Conservation (phyloP, 148 eudicot species). For the Tetragonia tetragonoides region DNA sequence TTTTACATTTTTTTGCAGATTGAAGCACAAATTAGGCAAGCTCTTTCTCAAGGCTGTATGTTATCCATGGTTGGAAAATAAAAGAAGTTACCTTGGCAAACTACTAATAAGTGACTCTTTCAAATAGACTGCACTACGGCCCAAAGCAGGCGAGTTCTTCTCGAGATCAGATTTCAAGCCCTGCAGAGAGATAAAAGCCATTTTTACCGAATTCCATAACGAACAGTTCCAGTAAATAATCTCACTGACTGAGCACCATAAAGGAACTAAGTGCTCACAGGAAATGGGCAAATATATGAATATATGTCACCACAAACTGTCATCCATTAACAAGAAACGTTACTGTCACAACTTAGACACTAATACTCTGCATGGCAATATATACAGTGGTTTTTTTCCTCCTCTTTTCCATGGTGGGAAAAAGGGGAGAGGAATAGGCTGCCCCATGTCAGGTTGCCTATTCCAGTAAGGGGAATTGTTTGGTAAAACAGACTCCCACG, state of each 20-base stretch:
- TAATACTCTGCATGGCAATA: neutral
- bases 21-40: neutral
- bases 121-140: slow-evolving; percentile 79
- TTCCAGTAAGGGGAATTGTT: neutral
- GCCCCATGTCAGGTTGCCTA: slow-evolving; percentile 2
- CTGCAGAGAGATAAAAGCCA: slow-evolving; percentile 35
- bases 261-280: too few species aligned
- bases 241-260: too few species aligned
- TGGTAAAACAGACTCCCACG: neutral
- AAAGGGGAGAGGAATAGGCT: neutral
- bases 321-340: neutral
- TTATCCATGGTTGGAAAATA: neutral
- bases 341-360: neutral
- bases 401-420: too few species aligned
- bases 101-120: slow-evolving; percentile 86
- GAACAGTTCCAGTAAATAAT: neutral
- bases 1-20: neutral
- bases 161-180: slow-evolving; percentile 87
- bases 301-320: neutral
- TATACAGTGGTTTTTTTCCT: neutral
- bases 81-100: slow-evolving; percentile 67
- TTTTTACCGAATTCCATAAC: neutral
- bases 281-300: neutral
- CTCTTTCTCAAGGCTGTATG: neutral
- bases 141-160: slow-evolving; percentile 82